Base-by-base conservation (phyloP, 768 basidiomycete genomes). In the Lentinus tigrinus region DNA sequence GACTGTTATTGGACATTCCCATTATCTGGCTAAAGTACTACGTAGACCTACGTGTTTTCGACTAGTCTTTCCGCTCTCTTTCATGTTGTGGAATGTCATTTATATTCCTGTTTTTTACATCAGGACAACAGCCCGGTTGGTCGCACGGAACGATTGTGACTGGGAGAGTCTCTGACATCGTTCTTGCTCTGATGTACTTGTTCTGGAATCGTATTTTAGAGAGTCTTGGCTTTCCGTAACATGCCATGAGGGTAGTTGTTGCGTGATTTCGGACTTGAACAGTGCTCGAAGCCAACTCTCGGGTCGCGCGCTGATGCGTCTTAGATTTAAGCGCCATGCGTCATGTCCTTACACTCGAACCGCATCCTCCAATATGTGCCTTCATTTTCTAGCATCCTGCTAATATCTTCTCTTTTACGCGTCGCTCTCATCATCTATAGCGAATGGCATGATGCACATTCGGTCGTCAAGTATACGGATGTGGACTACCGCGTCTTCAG, bases 401-500 rank as follows among this genome's bases (percentile, higher is more conserved):
- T 77, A 19, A 63, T 77, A 23, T 84, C 91, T 1, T 71, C 77
- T 21, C n/a, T 80, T 39, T 68, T 95, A 51, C 85, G 93, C 57
- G 69, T 90, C 31, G 77, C 69, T 5, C 82, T 96, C 43, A 87
- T 96, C 56, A 69, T 87, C 3, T 96, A 95, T 70, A 93, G 92
- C 68, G 90, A 91, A 74, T 93, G 91, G 85, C 93, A 95, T 58
- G 94, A 97, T 65, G 82, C 83, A 16, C 85, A 76, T 64, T 91
- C 90, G 1, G 71, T 84, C 28, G 86, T 98, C 23, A 95, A 95
- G 72, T 99, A 98, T 70, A 98, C 97, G n/a, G 97, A 99, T 73
- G 81, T 98, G 63, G 97, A 99, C 74, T 98, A 98, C 73, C 82
- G 85, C 37, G 96, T 99, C 65, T 97, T 98, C 77, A 90, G 84